Base-by-base conservation (phyloP, 768 basidiomycete species). In the Xerocomellus intermedius region DNA sequence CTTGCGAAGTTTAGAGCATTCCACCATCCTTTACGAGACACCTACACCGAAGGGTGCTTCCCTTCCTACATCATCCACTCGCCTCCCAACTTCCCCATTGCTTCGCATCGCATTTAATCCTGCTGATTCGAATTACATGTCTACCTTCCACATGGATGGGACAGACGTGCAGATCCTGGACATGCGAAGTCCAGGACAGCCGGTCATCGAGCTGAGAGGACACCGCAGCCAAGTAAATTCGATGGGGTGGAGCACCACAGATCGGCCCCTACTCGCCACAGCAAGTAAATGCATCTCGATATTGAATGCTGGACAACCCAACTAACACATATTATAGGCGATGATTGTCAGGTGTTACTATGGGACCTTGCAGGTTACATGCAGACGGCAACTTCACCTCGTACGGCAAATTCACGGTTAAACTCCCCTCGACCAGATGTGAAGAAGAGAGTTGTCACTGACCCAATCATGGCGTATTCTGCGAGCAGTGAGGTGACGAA, bases 11-110 rank as follows among this genome's bases (percentile, higher is more conserved):
- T 81, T 99, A 42, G 97, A 99, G 70, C 97, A 98, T 73, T 97
- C 94, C 13, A 99, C 97, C 12, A 99, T 99, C 64, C 80, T 98
- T 38, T 99, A 98, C 72, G 97, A 99, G 75, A 91, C 89, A 0
- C 88, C 89, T 3, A 82, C 87, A 5, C 89, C 91, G 0, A 90
- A 91, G 70, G 83, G 84, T 61, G 74, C 82, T 3, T 79, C 84
- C 4, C 79, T 83, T 26, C 68, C 79, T 9, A 83, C 87, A 9
- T 75, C 82, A 13, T 82, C 85, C 9, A 62, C 82, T 5, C 83
- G 89, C 7, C 89, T 86, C 21, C 85, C 83, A 8, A 87, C 91
- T 2, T 89, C 89, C 10, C 89, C 91, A 10, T 77, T 97, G 19
- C 78, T 96, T 12, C 80, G 94, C 42, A 90, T 96, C 54, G 89